A percentile compares a stretch with the other conserved stretches of the same genome.
These are phyloP conservation scores for Ogataea ganodermae DNA, from an alignment of 805 yeast species.

Conservation along the genomic window DNA sequence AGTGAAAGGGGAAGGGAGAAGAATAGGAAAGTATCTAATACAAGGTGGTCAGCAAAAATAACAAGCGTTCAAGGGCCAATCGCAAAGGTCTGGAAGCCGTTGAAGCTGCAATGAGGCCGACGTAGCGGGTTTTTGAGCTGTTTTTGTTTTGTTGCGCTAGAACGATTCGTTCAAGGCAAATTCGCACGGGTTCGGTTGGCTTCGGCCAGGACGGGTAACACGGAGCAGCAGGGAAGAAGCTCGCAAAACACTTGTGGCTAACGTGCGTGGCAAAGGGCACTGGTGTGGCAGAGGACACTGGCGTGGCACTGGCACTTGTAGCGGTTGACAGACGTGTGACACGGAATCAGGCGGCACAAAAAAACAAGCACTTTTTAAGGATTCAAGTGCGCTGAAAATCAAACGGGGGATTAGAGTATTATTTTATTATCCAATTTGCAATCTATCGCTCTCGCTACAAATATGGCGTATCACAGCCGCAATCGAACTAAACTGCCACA, in stretches of 20 bases:
- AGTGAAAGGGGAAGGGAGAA: neutral
- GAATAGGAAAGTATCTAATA: too few relatives aligned
- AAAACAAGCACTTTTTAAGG: too few relatives aligned
- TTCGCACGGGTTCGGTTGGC: neutral
- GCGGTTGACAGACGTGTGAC: neutral
- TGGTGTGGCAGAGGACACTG: neutral
- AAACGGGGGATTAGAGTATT: neutral
- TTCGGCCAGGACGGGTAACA: conserved; percentile 2
- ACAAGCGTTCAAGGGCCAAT: neutral
- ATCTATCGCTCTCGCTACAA: conserved; percentile 5
- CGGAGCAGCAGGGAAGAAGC: neutral
- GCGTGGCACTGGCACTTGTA: neutral
- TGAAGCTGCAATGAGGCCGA: neutral
- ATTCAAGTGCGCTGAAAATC: too few relatives aligned
- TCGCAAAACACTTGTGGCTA: too few relatives aligned
- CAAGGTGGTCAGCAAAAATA: too few relatives aligned
- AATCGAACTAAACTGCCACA: conserved; percentile 3
- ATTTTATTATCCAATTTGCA: conserved; percentile 1
- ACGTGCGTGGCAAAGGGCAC: neutral
- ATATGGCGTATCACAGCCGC: conserved; percentile 10
- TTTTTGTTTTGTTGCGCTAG: too few relatives aligned
- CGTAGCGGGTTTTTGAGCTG: too few relatives aligned
- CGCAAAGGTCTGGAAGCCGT: neutral
- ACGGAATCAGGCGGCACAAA: neutral
- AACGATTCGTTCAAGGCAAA: neutral